Evolutionary conservation across 768 basidiomycete genomes (phyloP), one percentile per base, ranked within the genome.

Genomic region (Amanita pseudoporphyria): DNA sequence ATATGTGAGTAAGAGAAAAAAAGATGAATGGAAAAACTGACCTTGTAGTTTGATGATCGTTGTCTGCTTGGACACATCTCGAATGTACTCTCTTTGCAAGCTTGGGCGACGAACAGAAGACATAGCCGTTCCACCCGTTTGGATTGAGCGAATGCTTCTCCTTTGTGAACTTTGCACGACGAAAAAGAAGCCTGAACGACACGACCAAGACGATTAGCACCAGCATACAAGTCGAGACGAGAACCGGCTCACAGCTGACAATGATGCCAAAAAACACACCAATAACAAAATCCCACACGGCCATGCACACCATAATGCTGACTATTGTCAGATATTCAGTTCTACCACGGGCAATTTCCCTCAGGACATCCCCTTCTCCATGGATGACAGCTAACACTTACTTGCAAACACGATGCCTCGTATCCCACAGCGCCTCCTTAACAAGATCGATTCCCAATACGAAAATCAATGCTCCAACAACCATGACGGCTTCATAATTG

Each of bases 351-450:
- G 3, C 26, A 28, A 4, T 13, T 6, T 3, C n/a, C 37, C 16
- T 46, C n/a, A 7, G 21, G 21, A 19, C 26, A 46, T 5, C 47
- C n/a, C 7, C 1, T 45, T 22, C 16, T 14, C 12, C 24, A 28
- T 9, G 32, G 10, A 44, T 19, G 22, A 53, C 24, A 6, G 41
- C 6, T 14, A 2, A 19, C 14, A 51, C 77, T 53, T 63, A 87
- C 74, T 75, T 71, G 72, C 81, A 92, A 18, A 90, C 90, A 13
- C 93, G 81, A 65, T 88, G 78, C 40, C 90, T 71, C 9, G 94
- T 94, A 66, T 99, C 95, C 94, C 94, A 98, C 7, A 97, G 62
- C 0, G 96, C 94, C 64, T 97, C 95, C 59, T 94, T 95, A 35
- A 91, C 80, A 33, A 99, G 79, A 56, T 98, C 95, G 45, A 97